Base-by-base conservation (phyloP, 1,284 basidiomycete species). In the Moesziomyces sp. region DNA sequence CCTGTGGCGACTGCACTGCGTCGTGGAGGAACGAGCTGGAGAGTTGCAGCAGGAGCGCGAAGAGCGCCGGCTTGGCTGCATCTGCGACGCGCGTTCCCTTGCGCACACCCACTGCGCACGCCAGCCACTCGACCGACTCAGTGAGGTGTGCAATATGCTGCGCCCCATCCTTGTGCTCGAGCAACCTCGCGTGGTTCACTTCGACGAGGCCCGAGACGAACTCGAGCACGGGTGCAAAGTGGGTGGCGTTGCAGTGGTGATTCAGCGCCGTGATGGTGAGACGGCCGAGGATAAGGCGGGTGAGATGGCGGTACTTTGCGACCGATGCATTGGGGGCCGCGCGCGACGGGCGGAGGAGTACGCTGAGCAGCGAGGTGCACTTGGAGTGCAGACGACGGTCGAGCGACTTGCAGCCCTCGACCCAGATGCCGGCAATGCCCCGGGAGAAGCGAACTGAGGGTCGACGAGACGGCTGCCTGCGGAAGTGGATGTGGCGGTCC, bases 341-440 rank as follows among this genome's bases (percentile, higher is more conserved):
- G 40, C 49, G 60, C 7, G 33, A 30, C 5, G 65, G 46, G 14
- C 30, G 42, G 28, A 78, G 61, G 13, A 78, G 71, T 6, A 75
- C 71, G 24, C 46, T 57, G 46, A 80, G 58, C 0, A 75, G 69
- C 5, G 61, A 38, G 35, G 61, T 51, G 30, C 71, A 70, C 28
- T 68, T 61, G 28, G 74, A 78, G 49, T 81, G 79, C 5, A 81
- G 60, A 16, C 77, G 70, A 11, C 73, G 58, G 26, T 81, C 79
- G 42, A 80, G 60, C 19, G 79, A 81, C 71, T 81, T 79, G 62
- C 71, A 78, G 9, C 72, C 82, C 49, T 84, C 72, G 3, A 75
- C 72, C 76, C 80, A 82, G 28, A 81, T 77, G 8, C 80, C 77
- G 3, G 82, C 82, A 8, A 84, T 73, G 43, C 79, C 82, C 19